Conservation (phyloP, 768 basidiomycete genomes). For the Daedaleopsis nitida region DNA sequence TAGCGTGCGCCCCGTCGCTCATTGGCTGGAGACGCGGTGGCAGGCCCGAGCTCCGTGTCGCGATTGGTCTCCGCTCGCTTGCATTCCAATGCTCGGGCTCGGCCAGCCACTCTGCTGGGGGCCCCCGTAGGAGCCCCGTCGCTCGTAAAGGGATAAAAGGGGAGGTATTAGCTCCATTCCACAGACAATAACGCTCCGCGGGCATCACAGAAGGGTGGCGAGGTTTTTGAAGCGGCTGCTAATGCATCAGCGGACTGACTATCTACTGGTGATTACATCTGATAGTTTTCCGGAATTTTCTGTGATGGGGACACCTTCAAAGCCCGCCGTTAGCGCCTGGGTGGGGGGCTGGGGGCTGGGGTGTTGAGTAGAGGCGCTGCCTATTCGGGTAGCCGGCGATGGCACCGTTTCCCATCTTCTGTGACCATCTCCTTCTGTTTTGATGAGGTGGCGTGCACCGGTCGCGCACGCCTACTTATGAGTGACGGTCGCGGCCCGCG, state of each 20-base stretch:
- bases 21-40: too few species aligned
- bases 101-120: too few species aligned
- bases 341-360: conserved; percentile 9
- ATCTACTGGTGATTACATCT: not conserved
- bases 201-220: too few species aligned
- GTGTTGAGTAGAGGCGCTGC: conserved; percentile 16
- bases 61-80: too few species aligned
- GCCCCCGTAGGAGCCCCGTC: too few species aligned
- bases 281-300: conserved; percentile 1
- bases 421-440: not conserved
- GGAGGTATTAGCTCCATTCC: too few species aligned
- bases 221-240: not conserved
- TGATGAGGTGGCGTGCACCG: not conserved
- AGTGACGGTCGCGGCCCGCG: not conserved
- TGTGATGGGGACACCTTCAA: conserved; percentile 13
- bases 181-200: too few species aligned
- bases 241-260: conserved; percentile 7
- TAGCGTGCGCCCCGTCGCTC: too few species aligned
- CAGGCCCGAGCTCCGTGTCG: too few species aligned
- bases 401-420: conserved; percentile 1
- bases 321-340: conserved; percentile 7
- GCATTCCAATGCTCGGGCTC: too few species aligned
- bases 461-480: not conserved
- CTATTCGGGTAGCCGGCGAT: conserved; percentile 11
- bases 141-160: too few species aligned